phyloP scores from a whole-genome alignment of 768 basidiomycete species.

The Termitomyces sp. region DNA sequence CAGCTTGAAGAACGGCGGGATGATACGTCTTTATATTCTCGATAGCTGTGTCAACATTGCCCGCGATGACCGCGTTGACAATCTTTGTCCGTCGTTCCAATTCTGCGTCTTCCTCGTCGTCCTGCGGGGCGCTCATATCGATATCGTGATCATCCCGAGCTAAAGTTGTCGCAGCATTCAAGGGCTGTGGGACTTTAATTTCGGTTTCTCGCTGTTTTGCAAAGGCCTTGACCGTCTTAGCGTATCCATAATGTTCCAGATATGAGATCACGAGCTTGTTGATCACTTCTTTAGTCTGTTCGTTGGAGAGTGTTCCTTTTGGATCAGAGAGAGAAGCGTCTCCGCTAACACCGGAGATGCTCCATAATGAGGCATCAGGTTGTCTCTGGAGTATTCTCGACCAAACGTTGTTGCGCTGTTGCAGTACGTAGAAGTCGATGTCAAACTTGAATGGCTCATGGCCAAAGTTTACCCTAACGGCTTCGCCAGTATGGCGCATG shows the following conservation, averaged over 20 bases:
- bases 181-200: constrained; percentile 12
- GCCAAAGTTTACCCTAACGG: constrained; percentile 85
- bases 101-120: constrained; percentile 16
- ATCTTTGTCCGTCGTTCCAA: constrained; percentile 70
- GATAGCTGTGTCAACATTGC: constrained; percentile 71
- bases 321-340: constrained; percentile 10
- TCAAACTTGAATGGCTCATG: constrained; percentile 84
- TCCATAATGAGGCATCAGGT: constrained; percentile 37
- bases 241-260: constrained; percentile 83
- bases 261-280: constrained; percentile 77
- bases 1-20: constrained; percentile 61
- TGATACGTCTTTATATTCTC: constrained; percentile 51
- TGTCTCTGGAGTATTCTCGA: constrained; percentile 56
- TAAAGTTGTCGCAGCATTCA: constrained; percentile 4
- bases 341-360: constrained; percentile 18
- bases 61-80: constrained; percentile 62
- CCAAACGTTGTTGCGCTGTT: constrained; percentile 67
- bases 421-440: constrained; percentile 82
- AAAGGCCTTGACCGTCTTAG: constrained; percentile 66
- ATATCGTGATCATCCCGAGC: constrained; percentile 29
- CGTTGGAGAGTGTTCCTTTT: constrained; percentile 37
- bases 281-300: constrained; percentile 54
- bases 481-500: constrained; percentile 75
- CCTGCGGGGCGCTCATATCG: constrained; percentile 40
- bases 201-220: constrained; percentile 37